Conservation (phyloP, 176 grass and related monocot genomes). For the Aegilops sharonensis region DNA sequence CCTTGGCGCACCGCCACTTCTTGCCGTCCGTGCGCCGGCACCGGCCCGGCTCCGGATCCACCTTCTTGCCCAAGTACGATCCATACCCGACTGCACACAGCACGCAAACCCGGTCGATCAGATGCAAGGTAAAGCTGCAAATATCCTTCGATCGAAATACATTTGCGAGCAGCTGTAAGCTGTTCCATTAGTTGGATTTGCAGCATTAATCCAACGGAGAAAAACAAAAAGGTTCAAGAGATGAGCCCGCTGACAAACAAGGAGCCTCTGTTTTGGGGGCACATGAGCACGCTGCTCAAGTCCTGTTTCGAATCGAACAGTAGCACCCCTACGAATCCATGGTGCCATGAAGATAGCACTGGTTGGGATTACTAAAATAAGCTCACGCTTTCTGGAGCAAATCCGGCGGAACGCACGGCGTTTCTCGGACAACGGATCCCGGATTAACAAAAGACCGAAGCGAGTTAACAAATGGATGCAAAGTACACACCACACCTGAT, state of each 20-base stretch:
- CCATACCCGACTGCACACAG: slow-evolving; percentile 58
- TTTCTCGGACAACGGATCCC: slow-evolving; percentile 33
- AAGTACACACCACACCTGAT: slow-evolving; percentile 49
- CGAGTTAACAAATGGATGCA: slow-evolving; percentile 24
- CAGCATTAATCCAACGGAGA: background rate
- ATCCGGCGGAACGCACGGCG: background rate
- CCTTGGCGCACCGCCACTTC: slow-evolving; percentile 96
- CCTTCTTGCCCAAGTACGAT: slow-evolving; percentile 70
- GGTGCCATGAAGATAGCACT: background rate
- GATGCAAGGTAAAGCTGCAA: background rate
- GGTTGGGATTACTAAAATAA: slow-evolving; percentile 31
- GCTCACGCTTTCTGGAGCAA: slow-evolving; percentile 3
- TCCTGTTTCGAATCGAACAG: background rate
- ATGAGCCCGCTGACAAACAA: background rate
- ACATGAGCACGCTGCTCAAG: background rate
- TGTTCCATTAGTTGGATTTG: slow-evolving; percentile 5
- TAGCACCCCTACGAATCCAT: background rate
- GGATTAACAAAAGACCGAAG: slow-evolving; percentile 48
- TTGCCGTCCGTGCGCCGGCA: slow-evolving; percentile 95
- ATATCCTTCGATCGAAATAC: background rate
- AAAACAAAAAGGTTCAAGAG: background rate
- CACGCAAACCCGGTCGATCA: background rate
- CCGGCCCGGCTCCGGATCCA: slow-evolving; percentile 82
- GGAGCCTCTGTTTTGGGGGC: background rate
- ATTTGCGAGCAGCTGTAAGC: slow-evolving; percentile 5